Percentiles rank a stretch among this genome's conserved stretches.
These are phyloP conservation scores for Lentinula aciculospora DNA, from an alignment of 768 basidiomycete species.

Conservation along the genomic window DNA sequence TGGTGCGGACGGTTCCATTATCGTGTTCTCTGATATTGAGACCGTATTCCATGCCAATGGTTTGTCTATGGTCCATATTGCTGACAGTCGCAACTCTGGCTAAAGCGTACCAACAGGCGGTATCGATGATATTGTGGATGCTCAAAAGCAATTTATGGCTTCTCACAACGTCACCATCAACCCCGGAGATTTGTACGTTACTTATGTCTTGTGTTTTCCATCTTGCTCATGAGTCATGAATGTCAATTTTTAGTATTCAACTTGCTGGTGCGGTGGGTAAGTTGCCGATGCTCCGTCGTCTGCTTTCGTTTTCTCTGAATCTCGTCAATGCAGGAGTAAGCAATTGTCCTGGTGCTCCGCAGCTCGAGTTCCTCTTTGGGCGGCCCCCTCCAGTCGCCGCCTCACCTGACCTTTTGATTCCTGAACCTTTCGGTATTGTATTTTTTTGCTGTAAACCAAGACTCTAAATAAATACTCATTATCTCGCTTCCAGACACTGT, in stretches of 20 bases:
- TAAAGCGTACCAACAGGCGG: constrained; percentile 9
- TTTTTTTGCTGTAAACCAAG: neutral
- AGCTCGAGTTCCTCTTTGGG: constrained; percentile 29
- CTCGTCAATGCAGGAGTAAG: constrained; percentile 9
- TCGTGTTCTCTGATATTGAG: constrained; percentile 27
- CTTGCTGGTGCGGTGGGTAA: constrained; percentile 30
- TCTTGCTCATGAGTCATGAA: neutral
- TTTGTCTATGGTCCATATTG: neutral
- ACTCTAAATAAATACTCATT: neutral
- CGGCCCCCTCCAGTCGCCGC: constrained; percentile 26
- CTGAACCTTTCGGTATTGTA: constrained; percentile 20
- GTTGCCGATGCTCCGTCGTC: neutral
- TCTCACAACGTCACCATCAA: constrained; percentile 19
- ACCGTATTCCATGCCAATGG: constrained; percentile 26
- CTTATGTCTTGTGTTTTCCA: neutral
- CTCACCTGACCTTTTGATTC: constrained; percentile 22
- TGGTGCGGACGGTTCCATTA: constrained; percentile 30
- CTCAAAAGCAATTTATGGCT: constrained; percentile 21
- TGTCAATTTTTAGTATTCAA: constrained; percentile 21
- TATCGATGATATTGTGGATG: constrained; percentile 25
- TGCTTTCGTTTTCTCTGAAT: neutral
- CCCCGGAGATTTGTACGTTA: constrained; percentile 28
- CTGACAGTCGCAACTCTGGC: too few relatives aligned
- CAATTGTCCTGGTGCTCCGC: constrained; percentile 30
- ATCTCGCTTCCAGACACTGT: constrained; percentile 1